phyloP scores from a whole-genome alignment of 139 green algal genomes.

The Yamagishiella unicocca region DNA sequence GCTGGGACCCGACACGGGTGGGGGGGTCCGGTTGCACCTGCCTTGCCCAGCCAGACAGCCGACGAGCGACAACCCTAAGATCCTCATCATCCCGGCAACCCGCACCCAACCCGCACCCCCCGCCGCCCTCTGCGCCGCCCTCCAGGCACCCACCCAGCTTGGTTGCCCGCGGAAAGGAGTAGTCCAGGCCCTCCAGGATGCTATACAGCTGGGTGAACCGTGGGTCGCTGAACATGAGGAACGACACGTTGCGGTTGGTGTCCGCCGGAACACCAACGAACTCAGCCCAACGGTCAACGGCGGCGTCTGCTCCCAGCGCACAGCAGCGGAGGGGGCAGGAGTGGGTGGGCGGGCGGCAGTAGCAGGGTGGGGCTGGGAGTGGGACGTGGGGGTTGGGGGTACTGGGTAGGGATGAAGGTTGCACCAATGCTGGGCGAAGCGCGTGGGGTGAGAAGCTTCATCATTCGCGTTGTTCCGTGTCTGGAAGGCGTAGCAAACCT shows the following conservation, averaged over 20 bases:
- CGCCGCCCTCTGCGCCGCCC: neutral
- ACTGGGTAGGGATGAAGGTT: no score
- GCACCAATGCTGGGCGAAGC: no score
- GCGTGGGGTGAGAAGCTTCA: no score
- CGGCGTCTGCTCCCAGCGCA: slow-evolving; percentile 46
- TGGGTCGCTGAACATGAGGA: slow-evolving; percentile 58
- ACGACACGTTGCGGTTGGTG: slow-evolving; percentile 35
- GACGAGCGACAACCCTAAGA: no score
- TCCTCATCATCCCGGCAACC: no score
- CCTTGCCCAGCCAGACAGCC: no score
- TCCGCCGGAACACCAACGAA: slow-evolving; percentile 62
- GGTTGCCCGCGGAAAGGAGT: slow-evolving; percentile 56
- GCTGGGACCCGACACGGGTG: no score
- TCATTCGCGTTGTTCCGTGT: neutral
- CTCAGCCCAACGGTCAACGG: slow-evolving; percentile 54
- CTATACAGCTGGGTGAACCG: slow-evolving; percentile 56
- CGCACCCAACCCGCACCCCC: neutral
- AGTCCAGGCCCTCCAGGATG: slow-evolving; percentile 57
- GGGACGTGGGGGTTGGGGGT: no score
- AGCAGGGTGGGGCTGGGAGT: no score
- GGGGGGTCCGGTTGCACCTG: no score
- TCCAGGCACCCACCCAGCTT: slow-evolving; percentile 56
- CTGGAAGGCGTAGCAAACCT: no score
- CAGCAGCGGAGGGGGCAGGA: neutral
- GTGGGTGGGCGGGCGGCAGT: neutral